Percentiles rank a stretch among this genome's conserved stretches.
Evolutionary conservation across 441 rosid genomes (phyloP).

Genomic region (Kokia cookei): DNA sequence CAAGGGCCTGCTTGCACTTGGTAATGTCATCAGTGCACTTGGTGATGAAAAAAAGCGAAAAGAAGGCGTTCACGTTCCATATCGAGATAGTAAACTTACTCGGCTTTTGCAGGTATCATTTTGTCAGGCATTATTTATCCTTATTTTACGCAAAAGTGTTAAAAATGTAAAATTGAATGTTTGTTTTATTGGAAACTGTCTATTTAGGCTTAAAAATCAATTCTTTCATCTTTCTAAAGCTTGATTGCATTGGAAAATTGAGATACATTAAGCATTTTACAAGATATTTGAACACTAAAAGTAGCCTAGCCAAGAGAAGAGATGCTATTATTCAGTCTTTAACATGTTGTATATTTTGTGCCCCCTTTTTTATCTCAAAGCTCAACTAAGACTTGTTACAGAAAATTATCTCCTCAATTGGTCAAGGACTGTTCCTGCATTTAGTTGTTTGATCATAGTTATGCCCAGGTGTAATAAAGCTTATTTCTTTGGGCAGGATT

Average conservation of each 20-base stretch:
- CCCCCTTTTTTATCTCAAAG: no score
- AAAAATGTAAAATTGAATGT: background rate
- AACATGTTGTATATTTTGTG: no score
- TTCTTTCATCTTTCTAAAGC: no score
- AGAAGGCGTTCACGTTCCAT: constrained; percentile 92
- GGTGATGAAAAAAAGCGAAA: constrained; percentile 98
- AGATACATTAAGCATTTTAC: no score
- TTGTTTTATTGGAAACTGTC: background rate
- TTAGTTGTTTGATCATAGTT: background rate
- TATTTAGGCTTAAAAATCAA: background rate
- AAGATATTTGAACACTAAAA: no score
- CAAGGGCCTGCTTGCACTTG: constrained; percentile 98
- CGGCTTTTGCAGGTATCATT: constrained; percentile 86
- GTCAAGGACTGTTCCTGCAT: no score
- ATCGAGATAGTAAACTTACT: constrained; percentile 97
- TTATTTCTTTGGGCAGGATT: constrained; percentile 55
- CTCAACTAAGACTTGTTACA: no score
- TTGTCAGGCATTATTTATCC: background rate
- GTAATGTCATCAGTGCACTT: constrained; percentile 96
- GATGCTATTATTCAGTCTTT: no score
- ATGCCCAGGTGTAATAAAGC: background rate
- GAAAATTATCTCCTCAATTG: no score
- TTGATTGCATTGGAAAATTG: no score
- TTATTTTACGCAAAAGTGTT: background rate
- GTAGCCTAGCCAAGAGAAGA: no score